phyloP scores from a whole-genome alignment of 495 filamentous ascomycete species.

The Bacidia rubella region DNA sequence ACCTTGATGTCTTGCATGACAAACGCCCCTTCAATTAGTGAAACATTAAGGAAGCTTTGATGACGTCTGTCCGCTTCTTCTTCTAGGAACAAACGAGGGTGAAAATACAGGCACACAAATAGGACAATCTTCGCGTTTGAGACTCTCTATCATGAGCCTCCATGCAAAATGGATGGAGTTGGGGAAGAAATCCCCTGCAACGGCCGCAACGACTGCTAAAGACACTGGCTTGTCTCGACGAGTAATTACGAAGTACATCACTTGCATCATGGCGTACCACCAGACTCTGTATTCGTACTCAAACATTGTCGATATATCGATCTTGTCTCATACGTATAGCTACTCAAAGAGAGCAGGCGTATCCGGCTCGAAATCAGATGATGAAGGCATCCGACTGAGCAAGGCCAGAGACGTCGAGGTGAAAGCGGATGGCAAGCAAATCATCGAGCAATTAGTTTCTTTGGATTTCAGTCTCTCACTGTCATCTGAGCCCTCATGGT shows the following conservation, averaged over 20 bases:
- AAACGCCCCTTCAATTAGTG: too few species aligned
- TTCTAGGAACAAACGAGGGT: too few species aligned
- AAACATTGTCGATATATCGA: conserved; percentile 34
- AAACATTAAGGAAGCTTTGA: too few species aligned
- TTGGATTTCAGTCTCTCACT: too few species aligned
- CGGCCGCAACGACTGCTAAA: background rate
- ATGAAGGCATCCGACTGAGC: conserved; percentile 36
- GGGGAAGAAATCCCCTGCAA: background rate
- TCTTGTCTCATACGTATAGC: conserved; percentile 39
- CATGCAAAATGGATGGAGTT: background rate
- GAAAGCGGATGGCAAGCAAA: background rate
- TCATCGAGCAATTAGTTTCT: too few species aligned
- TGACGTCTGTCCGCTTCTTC: too few species aligned
- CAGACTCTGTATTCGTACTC: conserved; percentile 30
- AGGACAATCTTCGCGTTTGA: too few species aligned
- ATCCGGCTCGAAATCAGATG: conserved; percentile 47
- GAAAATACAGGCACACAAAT: too few species aligned
- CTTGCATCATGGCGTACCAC: background rate
- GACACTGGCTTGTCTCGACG: background rate
- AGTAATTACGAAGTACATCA: background rate
- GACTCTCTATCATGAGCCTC: too few species aligned
- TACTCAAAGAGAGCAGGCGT: conserved; percentile 18
- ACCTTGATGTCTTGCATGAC: too few species aligned
- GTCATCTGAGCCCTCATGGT: too few species aligned
- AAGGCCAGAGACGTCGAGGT: conserved; percentile 37